These are phyloP conservation scores for Lignosus rhinocerotis DNA, from an alignment of 1,284 basidiomycete species.

Conservation along the genomic window DNA sequence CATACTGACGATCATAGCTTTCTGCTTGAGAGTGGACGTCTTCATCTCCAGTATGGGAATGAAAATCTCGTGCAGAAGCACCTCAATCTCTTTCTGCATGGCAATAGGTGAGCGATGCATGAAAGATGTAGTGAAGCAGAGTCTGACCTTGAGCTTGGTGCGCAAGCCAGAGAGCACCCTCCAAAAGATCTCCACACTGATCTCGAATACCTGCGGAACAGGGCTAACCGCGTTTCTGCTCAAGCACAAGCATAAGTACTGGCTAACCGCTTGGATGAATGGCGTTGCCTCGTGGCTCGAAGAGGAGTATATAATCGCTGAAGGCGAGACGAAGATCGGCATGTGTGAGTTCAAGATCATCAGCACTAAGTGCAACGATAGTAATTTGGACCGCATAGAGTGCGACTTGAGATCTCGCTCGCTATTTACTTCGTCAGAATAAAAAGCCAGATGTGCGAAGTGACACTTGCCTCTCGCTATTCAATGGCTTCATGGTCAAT, in stretches of 20 bases:
- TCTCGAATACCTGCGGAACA: conserved; percentile 96
- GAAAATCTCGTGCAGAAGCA: conserved; percentile 97
- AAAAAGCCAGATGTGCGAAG: background rate
- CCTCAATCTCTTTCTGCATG: conserved; percentile 95
- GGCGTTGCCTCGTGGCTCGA: conserved; percentile 83
- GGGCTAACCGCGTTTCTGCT: conserved; percentile 96
- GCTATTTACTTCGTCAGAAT: conserved; percentile 40
- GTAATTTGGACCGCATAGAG: conserved; percentile 92
- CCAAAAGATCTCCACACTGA: conserved; percentile 99
- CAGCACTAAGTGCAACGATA: conserved; percentile 90
- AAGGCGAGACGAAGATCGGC: conserved; percentile 83
- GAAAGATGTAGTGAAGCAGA: conserved; percentile 2
- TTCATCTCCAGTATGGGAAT: conserved; percentile 99
- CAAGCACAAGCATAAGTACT: conserved; percentile 91
- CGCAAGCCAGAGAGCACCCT: conserved; percentile 91
- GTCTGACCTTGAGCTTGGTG: conserved; percentile 86
- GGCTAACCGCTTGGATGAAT: conserved; percentile 91
- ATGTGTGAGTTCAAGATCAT: conserved; percentile 93
- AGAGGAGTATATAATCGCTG: conserved; percentile 86
- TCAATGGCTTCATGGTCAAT: conserved; percentile 95
- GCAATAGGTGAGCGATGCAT: background rate
- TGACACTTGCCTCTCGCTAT: conserved; percentile 77
- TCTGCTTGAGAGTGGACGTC: conserved; percentile 93
- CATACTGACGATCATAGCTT: conserved; percentile 87
- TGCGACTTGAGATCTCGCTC: conserved; percentile 93